These are phyloP conservation scores for Circinella minor DNA, from an alignment of 371 early-diverging fungal species.

Conservation along the genomic window DNA sequence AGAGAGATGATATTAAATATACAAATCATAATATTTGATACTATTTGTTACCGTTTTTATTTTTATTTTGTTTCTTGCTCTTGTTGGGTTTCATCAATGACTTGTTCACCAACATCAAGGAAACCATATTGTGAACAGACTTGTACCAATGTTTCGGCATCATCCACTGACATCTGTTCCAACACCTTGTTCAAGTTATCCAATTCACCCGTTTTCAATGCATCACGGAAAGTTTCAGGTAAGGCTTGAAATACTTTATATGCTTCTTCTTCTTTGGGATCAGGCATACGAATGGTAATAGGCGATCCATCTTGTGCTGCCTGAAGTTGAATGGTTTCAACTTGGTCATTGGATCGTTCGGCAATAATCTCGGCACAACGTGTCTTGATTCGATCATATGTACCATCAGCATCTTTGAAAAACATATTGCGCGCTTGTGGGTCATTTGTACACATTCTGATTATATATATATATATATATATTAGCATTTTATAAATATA, in stretches of 20 bases:
- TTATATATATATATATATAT: neutral
- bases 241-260: conserved; percentile 72
- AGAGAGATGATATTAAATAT: no score
- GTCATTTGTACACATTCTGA: conserved; percentile 51
- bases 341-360: conserved; percentile 49
- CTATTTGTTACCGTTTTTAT: neutral
- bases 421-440: conserved; percentile 77
- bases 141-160: conserved; percentile 78
- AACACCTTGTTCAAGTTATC: conserved; percentile 85
- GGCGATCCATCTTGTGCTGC: conserved; percentile 68
- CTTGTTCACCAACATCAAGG: conserved; percentile 64
- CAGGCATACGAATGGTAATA: conserved; percentile 47
- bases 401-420: conserved; percentile 80
- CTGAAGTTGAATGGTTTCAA: conserved; percentile 80
- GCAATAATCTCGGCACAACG: conserved; percentile 79
- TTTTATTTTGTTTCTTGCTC: neutral
- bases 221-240: conserved; percentile 76
- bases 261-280: conserved; percentile 46
- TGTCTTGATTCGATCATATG: conserved; percentile 77
- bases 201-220: conserved; percentile 75
- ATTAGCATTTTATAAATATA: neutral
- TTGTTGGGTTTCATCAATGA: conserved; percentile 48
- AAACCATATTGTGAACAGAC: conserved; percentile 80
- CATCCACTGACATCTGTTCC: conserved; percentile 64
- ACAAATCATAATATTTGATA: no score